These are phyloP conservation scores for Sedum album DNA, from an alignment of 164 flowering plant genomes.

Conservation along the genomic window DNA sequence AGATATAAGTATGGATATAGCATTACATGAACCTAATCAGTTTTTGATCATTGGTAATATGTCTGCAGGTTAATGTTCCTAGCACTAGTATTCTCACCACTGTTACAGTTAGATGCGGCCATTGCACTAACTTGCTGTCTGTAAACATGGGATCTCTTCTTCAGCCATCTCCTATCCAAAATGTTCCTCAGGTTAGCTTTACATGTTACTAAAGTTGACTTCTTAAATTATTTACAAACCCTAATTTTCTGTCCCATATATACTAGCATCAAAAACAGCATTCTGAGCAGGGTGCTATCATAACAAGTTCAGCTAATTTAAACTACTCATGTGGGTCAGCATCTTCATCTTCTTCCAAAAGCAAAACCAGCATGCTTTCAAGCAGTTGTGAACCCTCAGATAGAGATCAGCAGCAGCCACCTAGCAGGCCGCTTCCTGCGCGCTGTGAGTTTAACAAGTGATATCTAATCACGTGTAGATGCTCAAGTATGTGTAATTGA, in stretches of 20 bases:
- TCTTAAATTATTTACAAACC: background rate
- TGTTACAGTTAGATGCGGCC: constrained; percentile 87
- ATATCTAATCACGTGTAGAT: background rate
- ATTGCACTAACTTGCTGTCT: constrained; percentile 61
- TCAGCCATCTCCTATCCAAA: constrained; percentile 50
- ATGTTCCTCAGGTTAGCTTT: constrained; percentile 21
- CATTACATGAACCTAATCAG: background rate
- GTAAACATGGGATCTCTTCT: constrained; percentile 66
- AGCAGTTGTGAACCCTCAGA: background rate
- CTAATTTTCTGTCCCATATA: background rate
- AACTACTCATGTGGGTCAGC: constrained; percentile 25
- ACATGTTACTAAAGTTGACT: background rate
- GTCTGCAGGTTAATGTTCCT: constrained; percentile 71
- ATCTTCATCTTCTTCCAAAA: background rate
- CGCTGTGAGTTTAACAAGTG: constrained; percentile 1
- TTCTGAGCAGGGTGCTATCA: constrained; percentile 2
- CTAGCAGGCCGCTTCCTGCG: background rate
- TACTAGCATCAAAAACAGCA: constrained; percentile 1
- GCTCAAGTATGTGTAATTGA: background rate
- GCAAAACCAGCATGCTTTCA: constrained; percentile 3
- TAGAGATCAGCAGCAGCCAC: background rate
- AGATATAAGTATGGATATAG: background rate
- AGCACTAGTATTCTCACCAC: constrained; percentile 38
- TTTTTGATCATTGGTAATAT: background rate
- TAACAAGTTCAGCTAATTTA: background rate